Conservation (phyloP, 352 stramenopile species). For the Phytophthora aleatoria region DNA sequence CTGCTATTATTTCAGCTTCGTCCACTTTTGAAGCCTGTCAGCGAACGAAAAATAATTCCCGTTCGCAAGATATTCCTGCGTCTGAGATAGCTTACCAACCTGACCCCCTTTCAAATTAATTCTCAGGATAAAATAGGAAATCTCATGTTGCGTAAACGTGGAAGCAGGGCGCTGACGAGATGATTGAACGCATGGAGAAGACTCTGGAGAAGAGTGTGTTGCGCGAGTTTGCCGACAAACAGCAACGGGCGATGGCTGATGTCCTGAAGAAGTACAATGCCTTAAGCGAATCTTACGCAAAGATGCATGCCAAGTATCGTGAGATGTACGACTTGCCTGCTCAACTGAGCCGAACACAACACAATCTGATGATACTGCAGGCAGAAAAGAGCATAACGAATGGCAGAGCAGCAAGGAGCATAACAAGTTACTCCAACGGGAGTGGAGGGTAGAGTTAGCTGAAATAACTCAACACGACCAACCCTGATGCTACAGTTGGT, state of each 20-base stretch:
- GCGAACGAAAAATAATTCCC: no score
- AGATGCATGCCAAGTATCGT: conserved; percentile 59
- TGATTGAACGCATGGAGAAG: conserved; percentile 66
- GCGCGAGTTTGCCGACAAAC: conserved; percentile 50
- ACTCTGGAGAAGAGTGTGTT: conserved; percentile 63
- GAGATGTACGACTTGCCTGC: conserved; percentile 49
- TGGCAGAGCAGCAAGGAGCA: no score
- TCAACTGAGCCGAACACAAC: conserved; percentile 48
- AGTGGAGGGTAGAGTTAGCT: no score
- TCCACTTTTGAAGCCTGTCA: no score
- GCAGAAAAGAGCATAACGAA: conserved; percentile 30
- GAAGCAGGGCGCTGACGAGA: conserved; percentile 75
- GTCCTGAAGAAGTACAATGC: conserved; percentile 46
- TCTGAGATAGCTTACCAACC: no score
- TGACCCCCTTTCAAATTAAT: no score
- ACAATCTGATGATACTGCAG: conserved; percentile 56
- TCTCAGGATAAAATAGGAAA: no score
- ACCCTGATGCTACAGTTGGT: no score
- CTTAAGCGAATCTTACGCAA: conserved; percentile 47
- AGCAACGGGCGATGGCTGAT: conserved; percentile 35
- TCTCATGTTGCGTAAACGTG: conserved; percentile 58
- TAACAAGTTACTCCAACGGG: no score
- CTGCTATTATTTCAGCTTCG: no score
- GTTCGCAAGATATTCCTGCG: no score
- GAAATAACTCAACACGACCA: no score